A percentile compares a stretch with the other conserved stretches of the same genome.
Conservation (phyloP, 23 red algal species). For the Chondrus crispus region DNA sequence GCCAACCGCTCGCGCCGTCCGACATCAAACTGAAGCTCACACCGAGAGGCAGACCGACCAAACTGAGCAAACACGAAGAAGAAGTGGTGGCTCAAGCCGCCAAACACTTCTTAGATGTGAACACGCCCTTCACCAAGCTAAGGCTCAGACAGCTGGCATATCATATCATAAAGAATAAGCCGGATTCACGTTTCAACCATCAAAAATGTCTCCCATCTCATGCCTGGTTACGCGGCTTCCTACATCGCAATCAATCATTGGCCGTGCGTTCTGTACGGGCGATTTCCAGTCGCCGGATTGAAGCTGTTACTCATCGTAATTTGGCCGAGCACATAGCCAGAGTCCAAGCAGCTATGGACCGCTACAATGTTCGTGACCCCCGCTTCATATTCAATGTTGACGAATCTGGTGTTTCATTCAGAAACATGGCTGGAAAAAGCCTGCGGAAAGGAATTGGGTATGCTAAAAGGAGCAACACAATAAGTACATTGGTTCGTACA, state of each 20-base stretch:
- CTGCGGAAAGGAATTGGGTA: conserved; percentile 9
- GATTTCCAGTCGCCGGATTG: neutral
- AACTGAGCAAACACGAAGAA: too few relatives aligned
- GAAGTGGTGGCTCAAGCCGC: too few relatives aligned
- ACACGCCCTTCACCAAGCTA: too few relatives aligned
- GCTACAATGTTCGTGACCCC: neutral
- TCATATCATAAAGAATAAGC: neutral
- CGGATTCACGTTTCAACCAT: neutral
- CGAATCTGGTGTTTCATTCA: neutral
- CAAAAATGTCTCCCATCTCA: neutral
- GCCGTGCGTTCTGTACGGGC: neutral
- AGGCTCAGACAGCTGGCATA: too few relatives aligned
- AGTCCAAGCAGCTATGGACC: neutral
- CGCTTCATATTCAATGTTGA: neutral
- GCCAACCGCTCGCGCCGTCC: too few relatives aligned
- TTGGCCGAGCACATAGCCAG: neutral
- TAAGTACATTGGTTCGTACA: too few relatives aligned
- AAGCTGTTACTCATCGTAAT: neutral
- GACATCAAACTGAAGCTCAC: too few relatives aligned
- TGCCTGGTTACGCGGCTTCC: neutral
- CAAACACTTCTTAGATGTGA: too few relatives aligned
- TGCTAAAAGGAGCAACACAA: too few relatives aligned
- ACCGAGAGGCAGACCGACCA: too few relatives aligned
- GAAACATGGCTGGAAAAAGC: neutral
- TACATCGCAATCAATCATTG: neutral